These are phyloP conservation scores for Diplotaxis tenuifolia DNA, from an alignment of 345 rosid genomes.

Conservation along the genomic window DNA sequence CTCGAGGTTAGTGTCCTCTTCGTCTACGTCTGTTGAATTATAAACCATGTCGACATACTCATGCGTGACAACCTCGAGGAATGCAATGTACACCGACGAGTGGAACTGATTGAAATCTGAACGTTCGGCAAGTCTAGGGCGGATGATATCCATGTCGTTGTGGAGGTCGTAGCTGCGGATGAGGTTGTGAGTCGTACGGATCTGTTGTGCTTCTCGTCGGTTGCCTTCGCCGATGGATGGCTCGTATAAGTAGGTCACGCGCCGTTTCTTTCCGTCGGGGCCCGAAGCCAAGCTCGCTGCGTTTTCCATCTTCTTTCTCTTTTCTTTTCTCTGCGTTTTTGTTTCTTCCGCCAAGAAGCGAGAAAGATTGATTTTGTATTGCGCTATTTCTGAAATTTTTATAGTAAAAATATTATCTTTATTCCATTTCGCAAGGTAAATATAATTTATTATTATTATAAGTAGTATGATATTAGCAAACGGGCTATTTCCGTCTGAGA, in stretches of 20 bases:
- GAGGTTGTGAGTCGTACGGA: background rate
- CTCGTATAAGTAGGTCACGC: background rate
- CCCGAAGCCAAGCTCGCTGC: background rate
- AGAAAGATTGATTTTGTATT: background rate
- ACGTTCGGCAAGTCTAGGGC: background rate
- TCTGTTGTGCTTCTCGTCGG: background rate
- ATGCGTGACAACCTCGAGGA: background rate
- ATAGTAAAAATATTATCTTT: too few relatives aligned
- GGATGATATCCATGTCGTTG: background rate
- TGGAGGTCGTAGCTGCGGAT: background rate
- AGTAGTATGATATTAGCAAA: too few relatives aligned
- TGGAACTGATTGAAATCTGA: background rate
- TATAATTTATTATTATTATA: too few relatives aligned
- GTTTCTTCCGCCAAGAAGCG: background rate
- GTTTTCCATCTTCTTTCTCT: background rate
- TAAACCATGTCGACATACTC: background rate
- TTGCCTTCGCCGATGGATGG: background rate
- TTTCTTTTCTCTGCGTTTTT: background rate
- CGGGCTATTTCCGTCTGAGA: too few relatives aligned
- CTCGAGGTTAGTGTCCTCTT: background rate
- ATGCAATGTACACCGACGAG: background rate
- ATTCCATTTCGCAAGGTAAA: too few relatives aligned
- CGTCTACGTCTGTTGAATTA: too few relatives aligned
- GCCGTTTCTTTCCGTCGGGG: background rate
- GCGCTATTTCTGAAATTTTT: background rate